Conservation (phyloP, 352 stramenopile genomes). For the Globisporangium paddicum region DNA sequence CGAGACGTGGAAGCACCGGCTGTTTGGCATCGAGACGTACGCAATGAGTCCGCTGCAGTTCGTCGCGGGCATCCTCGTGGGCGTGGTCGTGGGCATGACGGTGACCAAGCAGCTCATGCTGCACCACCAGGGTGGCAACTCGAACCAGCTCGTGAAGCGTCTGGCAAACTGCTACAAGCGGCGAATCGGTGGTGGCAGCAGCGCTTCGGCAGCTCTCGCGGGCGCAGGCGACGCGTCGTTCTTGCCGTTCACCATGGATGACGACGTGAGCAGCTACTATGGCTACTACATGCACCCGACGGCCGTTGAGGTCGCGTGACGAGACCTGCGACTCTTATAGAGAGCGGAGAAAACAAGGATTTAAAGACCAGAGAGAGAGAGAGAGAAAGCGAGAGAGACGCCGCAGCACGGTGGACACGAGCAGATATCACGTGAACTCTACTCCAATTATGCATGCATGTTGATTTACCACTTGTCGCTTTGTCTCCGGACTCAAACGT, state of each 20-base stretch:
- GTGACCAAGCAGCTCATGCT: slow-evolving; percentile 23
- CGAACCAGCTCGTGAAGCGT: slow-evolving; percentile 8
- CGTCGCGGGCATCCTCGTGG: slow-evolving; percentile 33
- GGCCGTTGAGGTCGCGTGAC: slow-evolving; percentile 36
- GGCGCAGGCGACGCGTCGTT: background rate
- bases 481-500: background rate
- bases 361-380: too few species aligned
- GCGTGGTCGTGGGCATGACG: slow-evolving; percentile 32
- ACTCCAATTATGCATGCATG: too few species aligned
- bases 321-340: background rate
- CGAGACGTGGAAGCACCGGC: slow-evolving; percentile 17
- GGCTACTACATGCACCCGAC: slow-evolving; percentile 26
- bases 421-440: background rate
- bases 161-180: slow-evolving; percentile 8
- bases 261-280: slow-evolving; percentile 16
- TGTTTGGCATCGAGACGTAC: slow-evolving; percentile 16
- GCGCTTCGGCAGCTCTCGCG: background rate
- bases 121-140: slow-evolving; percentile 8
- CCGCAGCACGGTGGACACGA: background rate
- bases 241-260: slow-evolving; percentile 7
- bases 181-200: background rate
- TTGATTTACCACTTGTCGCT: background rate
- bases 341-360: too few species aligned
- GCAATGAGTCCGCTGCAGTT: slow-evolving; percentile 30
- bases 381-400: slow-evolving; percentile 1